Evolutionary conservation across 441 rosid species (phyloP), one percentile per base, ranked within the genome.

Genomic region (Adansonia grandidieri): DNA sequence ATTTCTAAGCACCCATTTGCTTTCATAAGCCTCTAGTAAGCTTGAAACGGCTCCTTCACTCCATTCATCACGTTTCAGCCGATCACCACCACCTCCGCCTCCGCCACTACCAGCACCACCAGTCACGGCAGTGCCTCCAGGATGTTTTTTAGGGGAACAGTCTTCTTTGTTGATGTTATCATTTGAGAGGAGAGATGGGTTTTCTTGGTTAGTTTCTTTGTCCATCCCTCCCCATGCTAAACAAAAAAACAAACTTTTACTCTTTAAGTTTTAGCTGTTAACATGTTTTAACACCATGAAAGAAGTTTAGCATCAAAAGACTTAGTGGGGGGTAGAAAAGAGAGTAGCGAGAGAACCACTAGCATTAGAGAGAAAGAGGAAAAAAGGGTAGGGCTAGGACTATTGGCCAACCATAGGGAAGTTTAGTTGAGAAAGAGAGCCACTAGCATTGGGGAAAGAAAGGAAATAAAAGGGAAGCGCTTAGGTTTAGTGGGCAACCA

Each of bases 1-100:
- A 83, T 95, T 95, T 28, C 99, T 78, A 28, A 93, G 92, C 47
- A 88, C 91, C 99, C 99, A 95, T 84, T 95, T 95, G 61, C 78
- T 51, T 78, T 95, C 97, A 77, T 95, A 95, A 1, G 98, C 98
- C 76, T 95, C 99, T 2, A 95, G 97, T 20, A 95, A 85, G 75
- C 83, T 85, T 0, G 98, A 91, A 22, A 95, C 98, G 0, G 98
- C 99, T 37, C 99, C 99, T 84, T 95, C 98, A 61, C 99, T 95
- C 99, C 98, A 95, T 71, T 95, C 99, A 77, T 95, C 99, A 10
- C 98, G 87, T 73, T 95, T 95, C 13, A 93, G 69, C 81, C 97
- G 86, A 45, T 93, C 97, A 0, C 85, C 85, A 8, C 83, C 83
- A 2, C 83, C 66, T 0, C 82, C 71, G 0, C 81, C 68, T 0